phyloP scores from a whole-genome alignment of 345 rosid genomes.

The Viola odorata region DNA sequence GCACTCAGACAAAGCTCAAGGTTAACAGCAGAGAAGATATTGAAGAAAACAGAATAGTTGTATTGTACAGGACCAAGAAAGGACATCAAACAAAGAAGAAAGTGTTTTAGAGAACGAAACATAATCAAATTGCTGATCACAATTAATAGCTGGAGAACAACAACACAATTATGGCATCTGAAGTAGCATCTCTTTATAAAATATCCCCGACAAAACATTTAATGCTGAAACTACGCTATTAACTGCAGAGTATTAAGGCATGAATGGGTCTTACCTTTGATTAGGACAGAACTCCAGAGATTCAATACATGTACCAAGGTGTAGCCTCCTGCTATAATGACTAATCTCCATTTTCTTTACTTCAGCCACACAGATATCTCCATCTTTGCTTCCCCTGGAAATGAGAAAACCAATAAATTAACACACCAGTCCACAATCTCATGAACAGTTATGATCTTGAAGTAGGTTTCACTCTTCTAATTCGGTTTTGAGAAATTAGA shows the following conservation, averaged over 20 bases:
- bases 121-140: too few species aligned
- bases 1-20: too few species aligned
- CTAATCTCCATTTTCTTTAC: conserved; percentile 86
- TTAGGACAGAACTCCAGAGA: conserved; percentile 78
- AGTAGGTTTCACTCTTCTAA: not conserved
- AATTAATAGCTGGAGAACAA: too few species aligned
- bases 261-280: conserved; percentile 47
- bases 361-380: conserved; percentile 74
- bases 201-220: too few species aligned
- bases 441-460: not conserved
- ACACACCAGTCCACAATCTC: not conserved
- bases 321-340: conserved; percentile 91
- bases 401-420: conserved; percentile 4
- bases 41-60: too few species aligned
- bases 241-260: not conserved
- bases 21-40: too few species aligned
- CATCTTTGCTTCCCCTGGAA: conserved; percentile 84
- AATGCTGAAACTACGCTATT: too few species aligned
- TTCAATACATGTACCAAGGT: conserved; percentile 61
- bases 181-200: too few species aligned
- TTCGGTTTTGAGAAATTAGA: not conserved
- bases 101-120: too few species aligned
- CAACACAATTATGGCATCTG: too few species aligned
- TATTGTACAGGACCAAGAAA: too few species aligned
- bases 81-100: too few species aligned